These are phyloP conservation scores for Globisporangium emineosum DNA, from an alignment of 352 stramenopile species.

Conservation along the genomic window DNA sequence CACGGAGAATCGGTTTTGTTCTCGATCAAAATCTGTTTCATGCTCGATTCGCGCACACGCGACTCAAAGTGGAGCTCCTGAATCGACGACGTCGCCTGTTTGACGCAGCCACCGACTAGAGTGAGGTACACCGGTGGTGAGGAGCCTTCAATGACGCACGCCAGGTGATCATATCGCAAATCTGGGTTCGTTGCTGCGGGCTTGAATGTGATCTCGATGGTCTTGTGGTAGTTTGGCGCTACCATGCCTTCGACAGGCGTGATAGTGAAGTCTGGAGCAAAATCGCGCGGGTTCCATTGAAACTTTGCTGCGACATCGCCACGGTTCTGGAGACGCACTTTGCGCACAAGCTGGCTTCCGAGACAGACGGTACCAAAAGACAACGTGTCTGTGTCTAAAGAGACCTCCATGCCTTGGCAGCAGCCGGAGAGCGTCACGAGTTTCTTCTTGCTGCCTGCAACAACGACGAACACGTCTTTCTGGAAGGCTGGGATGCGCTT, in stretches of 20 bases:
- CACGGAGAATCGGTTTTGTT: constrained; percentile 82
- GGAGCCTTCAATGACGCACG: constrained; percentile 60
- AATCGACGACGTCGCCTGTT: constrained; percentile 84
- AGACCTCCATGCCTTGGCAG: constrained; percentile 90
- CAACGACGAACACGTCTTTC: constrained; percentile 53
- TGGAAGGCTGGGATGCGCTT: constrained; percentile 64
- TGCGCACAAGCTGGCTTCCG: constrained; percentile 78
- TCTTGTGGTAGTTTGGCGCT: constrained; percentile 80
- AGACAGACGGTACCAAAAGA: constrained; percentile 90
- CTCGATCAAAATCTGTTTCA: constrained; percentile 66
- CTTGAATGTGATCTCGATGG: constrained; percentile 90
- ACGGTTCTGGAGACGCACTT: constrained; percentile 87
- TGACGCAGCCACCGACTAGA: constrained; percentile 83
- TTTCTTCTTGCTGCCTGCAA: constrained; percentile 70
- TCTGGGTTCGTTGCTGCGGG: constrained; percentile 76
- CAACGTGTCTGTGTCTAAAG: constrained; percentile 86
- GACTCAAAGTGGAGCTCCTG: constrained; percentile 85
- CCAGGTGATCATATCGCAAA: constrained; percentile 83
- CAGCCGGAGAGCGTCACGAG: constrained; percentile 80
- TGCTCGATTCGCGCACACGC: constrained; percentile 61
- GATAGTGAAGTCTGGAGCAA: constrained; percentile 82
- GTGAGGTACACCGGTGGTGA: constrained; percentile 57
- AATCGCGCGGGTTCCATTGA: constrained; percentile 74
- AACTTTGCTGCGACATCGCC: constrained; percentile 90
- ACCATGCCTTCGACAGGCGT: constrained; percentile 79